Percentiles rank a stretch among this genome's conserved stretches.
Evolutionary conservation across 2,329 filamentous ascomycete genomes (phyloP).

Genomic region (Aspergillus brunneoviolaceus): DNA sequence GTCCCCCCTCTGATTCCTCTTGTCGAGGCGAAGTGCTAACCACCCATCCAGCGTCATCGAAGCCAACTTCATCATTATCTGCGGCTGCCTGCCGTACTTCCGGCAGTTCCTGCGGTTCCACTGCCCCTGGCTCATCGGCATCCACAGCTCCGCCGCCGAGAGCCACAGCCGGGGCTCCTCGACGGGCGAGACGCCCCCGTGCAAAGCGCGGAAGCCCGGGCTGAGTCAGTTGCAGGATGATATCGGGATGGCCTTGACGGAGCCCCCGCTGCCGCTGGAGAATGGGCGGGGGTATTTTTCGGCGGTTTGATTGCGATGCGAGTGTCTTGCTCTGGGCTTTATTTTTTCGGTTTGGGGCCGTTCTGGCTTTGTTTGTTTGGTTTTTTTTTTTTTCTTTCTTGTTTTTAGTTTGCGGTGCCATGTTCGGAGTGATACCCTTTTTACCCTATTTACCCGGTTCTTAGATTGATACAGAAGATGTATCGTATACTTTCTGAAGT

Average conservation of each 20-base stretch:
- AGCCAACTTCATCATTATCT: slow-evolving; percentile 15
- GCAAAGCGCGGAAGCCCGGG: neutral
- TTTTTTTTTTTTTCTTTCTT: no score
- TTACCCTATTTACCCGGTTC: no score
- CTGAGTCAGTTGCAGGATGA: slow-evolving; percentile 4
- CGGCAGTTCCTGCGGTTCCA: slow-evolving; percentile 11
- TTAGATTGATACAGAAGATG: no score
- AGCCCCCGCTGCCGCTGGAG: neutral
- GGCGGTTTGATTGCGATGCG: neutral
- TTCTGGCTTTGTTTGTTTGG: no score
- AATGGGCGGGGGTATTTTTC: neutral
- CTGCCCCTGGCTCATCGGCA: neutral
- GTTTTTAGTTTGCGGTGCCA: accelerated
- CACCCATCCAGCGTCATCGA: slow-evolving; percentile 4
- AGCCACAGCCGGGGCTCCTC: neutral
- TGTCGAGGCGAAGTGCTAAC: neutral
- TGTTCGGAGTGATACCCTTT: no score
- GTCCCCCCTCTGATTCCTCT: no score
- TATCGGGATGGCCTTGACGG: neutral
- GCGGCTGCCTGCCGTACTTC: slow-evolving; percentile 8
- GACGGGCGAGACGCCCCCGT: neutral
- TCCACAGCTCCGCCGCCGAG: neutral
- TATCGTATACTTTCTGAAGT: no score
- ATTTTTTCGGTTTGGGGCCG: no score
- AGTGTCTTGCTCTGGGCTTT: no score